These are phyloP conservation scores for Ceriops tagal DNA, from an alignment of 345 rosid species.

Conservation along the genomic window DNA sequence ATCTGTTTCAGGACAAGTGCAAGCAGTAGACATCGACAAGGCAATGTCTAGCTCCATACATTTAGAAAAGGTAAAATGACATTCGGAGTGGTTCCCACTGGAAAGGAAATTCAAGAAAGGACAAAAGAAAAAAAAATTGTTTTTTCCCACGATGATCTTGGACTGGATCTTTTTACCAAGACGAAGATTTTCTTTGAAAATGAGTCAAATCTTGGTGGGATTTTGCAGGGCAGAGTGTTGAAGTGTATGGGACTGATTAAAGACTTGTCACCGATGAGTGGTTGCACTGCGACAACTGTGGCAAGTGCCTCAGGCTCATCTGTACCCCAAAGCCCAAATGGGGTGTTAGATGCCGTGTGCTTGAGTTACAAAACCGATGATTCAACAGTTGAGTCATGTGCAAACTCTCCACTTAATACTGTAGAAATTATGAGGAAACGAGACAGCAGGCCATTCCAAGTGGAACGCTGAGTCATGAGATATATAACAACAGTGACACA, in stretches of 20 bases:
- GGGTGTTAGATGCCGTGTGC: slow-evolving; percentile 67
- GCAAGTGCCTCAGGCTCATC: slow-evolving; percentile 22
- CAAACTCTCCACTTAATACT: slow-evolving; percentile 38
- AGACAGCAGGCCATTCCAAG: slow-evolving; percentile 21
- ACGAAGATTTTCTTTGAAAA: neutral
- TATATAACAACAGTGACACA: neutral
- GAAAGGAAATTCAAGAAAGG: slow-evolving; percentile 3
- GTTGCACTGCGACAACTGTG: slow-evolving; percentile 9
- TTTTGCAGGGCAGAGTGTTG: slow-evolving; percentile 48
- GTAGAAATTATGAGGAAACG: slow-evolving; percentile 43
- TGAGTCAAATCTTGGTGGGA: neutral
- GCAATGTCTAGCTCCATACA: slow-evolving; percentile 38
- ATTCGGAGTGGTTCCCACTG: slow-evolving; percentile 20
- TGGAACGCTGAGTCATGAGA: slow-evolving; percentile 7
- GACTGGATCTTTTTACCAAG: slow-evolving; percentile 7
- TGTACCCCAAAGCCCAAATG: slow-evolving; percentile 59
- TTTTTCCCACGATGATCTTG: slow-evolving; percentile 13
- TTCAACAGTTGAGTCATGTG: slow-evolving; percentile 37
- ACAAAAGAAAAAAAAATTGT: neutral
- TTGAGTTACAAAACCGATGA: slow-evolving; percentile 61
- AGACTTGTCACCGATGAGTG: slow-evolving; percentile 31
- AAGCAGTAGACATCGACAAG: slow-evolving; percentile 37
- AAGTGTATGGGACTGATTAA: slow-evolving; percentile 40
- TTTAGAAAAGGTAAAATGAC: slow-evolving; percentile 42
- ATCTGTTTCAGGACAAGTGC: slow-evolving; percentile 37